Evolutionary conservation across 1,284 basidiomycete genomes (phyloP), one percentile per base, ranked within the genome.

Genomic region (Rhodotorula sp.): DNA sequence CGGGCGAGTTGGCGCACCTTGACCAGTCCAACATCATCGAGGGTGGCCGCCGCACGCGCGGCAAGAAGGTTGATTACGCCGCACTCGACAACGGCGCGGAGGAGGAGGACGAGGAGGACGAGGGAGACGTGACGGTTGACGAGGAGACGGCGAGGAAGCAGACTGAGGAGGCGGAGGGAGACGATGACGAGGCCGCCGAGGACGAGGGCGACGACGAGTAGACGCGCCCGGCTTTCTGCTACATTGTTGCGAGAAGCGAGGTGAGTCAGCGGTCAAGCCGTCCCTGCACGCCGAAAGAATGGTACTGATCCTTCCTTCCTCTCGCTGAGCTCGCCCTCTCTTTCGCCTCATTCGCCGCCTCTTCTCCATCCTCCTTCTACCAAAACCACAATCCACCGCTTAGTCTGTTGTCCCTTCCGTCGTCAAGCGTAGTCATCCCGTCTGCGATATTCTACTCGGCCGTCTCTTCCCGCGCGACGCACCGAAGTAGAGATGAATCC

Each of bases 51-150:
- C 49, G 70, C 36, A 71, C 70, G 22, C 70, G 70, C 46, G 70
- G 70, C 49, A 67, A 68, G 56, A 67, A 66, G 56, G 54, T 71
- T 55, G 70, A 71, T 59, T 71, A 71, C n/a, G 58, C 66, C 57
- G 32, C 29, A 44, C 61, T 67, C 48, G 66, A 66, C 47, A 30
- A 67, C 22, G 66, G 44, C 36, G 59, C 48, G 7, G 39, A 44
- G 29, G 54, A 67, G 20, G 59, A 58, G 20, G 55, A 57, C 48
- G 62, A 64, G 7, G 64, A 66, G 15, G 64, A 65, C 29, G 66
- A 65, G 36, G 68, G 61, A 10, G 64, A 61, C 24, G 62, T 66
- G 32, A 58, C 59, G 29, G 64, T 65, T 47, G 66, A 68, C 49
- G 58, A 62, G 36, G 58, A 57, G 36, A 57, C 62, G 29, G 58